Conservation (phyloP, 345 rosid genomes). For the Populus davidiana region DNA sequence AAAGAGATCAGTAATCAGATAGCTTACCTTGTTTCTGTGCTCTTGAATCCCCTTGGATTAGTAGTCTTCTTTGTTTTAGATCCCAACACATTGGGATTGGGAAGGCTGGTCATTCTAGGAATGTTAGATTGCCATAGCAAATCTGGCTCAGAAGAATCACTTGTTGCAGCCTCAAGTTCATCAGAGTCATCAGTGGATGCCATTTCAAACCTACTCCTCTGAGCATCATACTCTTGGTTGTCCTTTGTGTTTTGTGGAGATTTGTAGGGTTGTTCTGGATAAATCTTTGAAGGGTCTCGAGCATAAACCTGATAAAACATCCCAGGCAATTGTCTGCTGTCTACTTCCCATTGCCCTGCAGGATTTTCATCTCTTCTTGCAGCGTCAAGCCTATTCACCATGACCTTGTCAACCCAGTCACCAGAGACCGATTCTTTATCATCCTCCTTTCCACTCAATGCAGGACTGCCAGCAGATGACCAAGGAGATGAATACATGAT, state of each 20-base stretch:
- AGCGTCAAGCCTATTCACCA: slow-evolving; percentile 25
- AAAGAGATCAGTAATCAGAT: not conserved
- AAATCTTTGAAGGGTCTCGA: slow-evolving; percentile 36
- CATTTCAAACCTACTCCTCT: slow-evolving; percentile 33
- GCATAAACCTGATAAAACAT: slow-evolving; percentile 20
- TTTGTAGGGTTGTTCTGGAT: slow-evolving; percentile 35
- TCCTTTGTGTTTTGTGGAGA: slow-evolving; percentile 37
- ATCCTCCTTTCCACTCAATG: slow-evolving; percentile 27
- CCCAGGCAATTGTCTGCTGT: slow-evolving; percentile 38
- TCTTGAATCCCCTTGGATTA: slow-evolving; percentile 6
- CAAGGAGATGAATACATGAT: slow-evolving; percentile 21
- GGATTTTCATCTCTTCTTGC: slow-evolving; percentile 13
- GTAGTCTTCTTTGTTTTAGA: slow-evolving; percentile 31
- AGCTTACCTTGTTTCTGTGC: slow-evolving; percentile 40
- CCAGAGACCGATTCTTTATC: slow-evolving; percentile 19
- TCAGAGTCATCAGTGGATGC: slow-evolving; percentile 30
- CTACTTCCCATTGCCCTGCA: slow-evolving; percentile 37
- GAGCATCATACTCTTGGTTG: slow-evolving; percentile 47
- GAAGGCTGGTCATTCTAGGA: slow-evolving; percentile 43
- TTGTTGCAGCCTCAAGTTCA: slow-evolving; percentile 28
- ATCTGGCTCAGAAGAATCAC: slow-evolving; percentile 65
- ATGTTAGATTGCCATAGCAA: slow-evolving; percentile 49
- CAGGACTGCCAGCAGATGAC: slow-evolving; percentile 1
- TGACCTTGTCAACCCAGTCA: slow-evolving; percentile 33
- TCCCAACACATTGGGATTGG: slow-evolving; percentile 35